phyloP scores from a whole-genome alignment of 2,329 filamentous ascomycete genomes.

The Ustulina deusta region DNA sequence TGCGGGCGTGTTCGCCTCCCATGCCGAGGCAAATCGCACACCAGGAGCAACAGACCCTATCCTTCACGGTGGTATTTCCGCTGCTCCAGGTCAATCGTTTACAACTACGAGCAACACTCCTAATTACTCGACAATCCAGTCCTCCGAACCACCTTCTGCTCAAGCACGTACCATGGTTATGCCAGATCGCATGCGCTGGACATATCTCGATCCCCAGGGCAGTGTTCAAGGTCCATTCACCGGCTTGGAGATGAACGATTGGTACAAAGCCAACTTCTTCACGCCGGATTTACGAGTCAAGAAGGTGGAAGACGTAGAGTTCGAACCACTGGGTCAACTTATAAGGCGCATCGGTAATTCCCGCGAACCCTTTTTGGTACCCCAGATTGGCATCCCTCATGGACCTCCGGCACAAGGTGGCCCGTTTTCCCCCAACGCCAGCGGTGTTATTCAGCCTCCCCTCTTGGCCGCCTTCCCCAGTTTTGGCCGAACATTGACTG shows the following conservation, averaged over 20 bases:
- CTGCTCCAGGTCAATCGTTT: slow-evolving; percentile 51
- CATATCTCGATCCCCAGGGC: slow-evolving; percentile 94
- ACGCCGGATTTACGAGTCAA: slow-evolving; percentile 94
- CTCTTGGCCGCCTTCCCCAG: slow-evolving; percentile 94
- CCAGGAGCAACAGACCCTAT: slow-evolving; percentile 52
- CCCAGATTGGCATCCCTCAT: slow-evolving; percentile 94
- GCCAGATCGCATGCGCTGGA: slow-evolving; percentile 99
- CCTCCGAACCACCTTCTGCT: slow-evolving; percentile 66
- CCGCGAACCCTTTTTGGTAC: slow-evolving; percentile 95
- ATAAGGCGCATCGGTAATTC: slow-evolving; percentile 98
- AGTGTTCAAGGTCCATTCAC: slow-evolving; percentile 95
- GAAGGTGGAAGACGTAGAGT: slow-evolving; percentile 92
- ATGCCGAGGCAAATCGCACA: slow-evolving; percentile 51
- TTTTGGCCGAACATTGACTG: slow-evolving; percentile 95
- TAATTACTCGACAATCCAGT: slow-evolving; percentile 52
- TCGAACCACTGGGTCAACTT: slow-evolving; percentile 93
- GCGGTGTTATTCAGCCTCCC: slow-evolving; percentile 81
- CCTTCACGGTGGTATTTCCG: slow-evolving; percentile 44
- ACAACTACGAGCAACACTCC: slow-evolving; percentile 48
- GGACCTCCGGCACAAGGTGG: slow-evolving; percentile 72
- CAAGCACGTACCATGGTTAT: slow-evolving; percentile 95
- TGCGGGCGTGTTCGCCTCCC: slow-evolving; percentile 64
- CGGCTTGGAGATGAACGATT: slow-evolving; percentile 98
- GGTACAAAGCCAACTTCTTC: slow-evolving; percentile 99
- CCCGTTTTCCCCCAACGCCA: slow-evolving; percentile 61